Base-by-base conservation (phyloP, 176 grass and related monocot genomes). In the Juncus inflexus region DNA sequence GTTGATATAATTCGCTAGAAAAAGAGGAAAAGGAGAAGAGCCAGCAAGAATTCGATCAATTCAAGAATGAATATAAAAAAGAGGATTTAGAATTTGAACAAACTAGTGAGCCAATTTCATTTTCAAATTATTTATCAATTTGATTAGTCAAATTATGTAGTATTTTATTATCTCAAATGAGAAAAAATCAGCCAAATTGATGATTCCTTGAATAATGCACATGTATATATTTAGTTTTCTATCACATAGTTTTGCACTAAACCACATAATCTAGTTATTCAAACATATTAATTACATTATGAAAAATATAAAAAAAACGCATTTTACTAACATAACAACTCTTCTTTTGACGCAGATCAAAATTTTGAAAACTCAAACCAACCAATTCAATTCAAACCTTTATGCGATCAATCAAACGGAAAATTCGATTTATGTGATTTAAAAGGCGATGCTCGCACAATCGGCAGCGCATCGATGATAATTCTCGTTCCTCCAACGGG, bases 401-500 rank as follows among this genome's bases (percentile, higher is more conserved):
- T 83, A 15, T 87, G 85, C 62, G 76, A 87, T 55, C 78, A 68
- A 9, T 80, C 80, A 3, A 70, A 83, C 42, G 71, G 37, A 60
- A 87, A 87, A 70, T 84, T 80, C 43, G 80, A 80, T 58, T 43
- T 88, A n/a, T 88, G 85, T 70, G 85, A 84, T 51, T 52, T 84
- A 1, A 42, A 57, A 61, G 63, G 68, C 70, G 12, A 90, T 69
- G 28, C 50, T 79, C 3, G 81, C 75, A 61, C 68, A 65, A 15
- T 72, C 59, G 19, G 63, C 68, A 15, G 69, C 16, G 67, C 67
- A 35, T 71, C 67, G 9, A 39, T 71, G 54, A 37, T 71, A 40
- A 37, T 71, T 71, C 53, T 71, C 54, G n/a, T 71, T 57, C 54
- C 67, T 2, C 65, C 60, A 6, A 58, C 28, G 50, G 50, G 58